These are phyloP conservation scores for Clarireedia monteithiana DNA, from an alignment of 2,329 filamentous ascomycete genomes.

Conservation along the genomic window DNA sequence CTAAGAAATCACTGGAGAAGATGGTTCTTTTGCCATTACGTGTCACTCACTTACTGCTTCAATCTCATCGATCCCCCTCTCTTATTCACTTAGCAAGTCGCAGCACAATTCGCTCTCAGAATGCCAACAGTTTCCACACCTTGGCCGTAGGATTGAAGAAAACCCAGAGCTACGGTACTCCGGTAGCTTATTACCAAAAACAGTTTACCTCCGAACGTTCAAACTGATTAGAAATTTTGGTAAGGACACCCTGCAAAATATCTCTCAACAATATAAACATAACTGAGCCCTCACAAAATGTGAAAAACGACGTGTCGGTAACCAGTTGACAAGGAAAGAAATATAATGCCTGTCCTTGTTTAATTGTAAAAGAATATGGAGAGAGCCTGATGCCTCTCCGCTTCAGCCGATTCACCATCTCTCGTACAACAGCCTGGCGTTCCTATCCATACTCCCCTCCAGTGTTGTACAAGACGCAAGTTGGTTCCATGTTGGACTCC, in stretches of 20 bases:
- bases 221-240: constrained; percentile 1
- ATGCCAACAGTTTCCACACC: background rate
- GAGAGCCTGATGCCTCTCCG: background rate
- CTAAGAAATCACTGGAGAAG: no score
- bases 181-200: constrained; percentile 2
- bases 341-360: constrained; percentile 9
- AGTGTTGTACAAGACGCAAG: background rate
- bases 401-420: constrained; percentile 4
- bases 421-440: background rate
- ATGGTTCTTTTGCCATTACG: no score
- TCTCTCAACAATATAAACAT: background rate
- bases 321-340: background rate
- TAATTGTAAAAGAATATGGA: background rate
- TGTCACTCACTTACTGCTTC: no score
- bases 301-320: constrained; percentile 1
- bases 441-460: background rate
- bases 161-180: background rate
- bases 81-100: background rate
- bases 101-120: background rate
- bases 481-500: background rate
- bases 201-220: background rate
- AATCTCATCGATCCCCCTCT: no score
- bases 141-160: background rate
- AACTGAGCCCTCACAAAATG: background rate
- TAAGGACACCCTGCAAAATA: no score